These are phyloP conservation scores for Phytophthora kernoviae DNA, from an alignment of 352 stramenopile genomes.

Conservation along the genomic window DNA sequence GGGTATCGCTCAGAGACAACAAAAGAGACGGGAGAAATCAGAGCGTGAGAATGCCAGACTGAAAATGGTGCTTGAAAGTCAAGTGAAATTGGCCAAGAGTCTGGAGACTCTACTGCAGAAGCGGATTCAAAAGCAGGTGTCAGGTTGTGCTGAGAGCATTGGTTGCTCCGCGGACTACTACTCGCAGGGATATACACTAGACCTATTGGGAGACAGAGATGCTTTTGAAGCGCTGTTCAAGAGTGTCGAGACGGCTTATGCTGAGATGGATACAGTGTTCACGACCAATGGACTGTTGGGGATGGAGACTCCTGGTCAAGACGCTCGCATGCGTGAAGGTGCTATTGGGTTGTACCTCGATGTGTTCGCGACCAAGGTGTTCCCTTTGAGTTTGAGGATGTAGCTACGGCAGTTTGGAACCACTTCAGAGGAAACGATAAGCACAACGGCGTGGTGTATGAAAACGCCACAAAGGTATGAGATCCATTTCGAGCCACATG, in stretches of 20 bases:
- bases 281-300: constrained; percentile 31
- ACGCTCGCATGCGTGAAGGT: constrained; percentile 36
- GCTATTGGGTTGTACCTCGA: constrained; percentile 36
- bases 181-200: constrained; percentile 23
- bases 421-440: constrained; percentile 41
- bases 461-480: constrained; percentile 34
- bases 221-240: constrained; percentile 31
- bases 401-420: constrained; percentile 33
- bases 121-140: constrained; percentile 31
- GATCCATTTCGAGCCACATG: too few relatives aligned
- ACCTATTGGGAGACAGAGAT: constrained; percentile 31
- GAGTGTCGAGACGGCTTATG: constrained; percentile 32
- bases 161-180: constrained; percentile 5
- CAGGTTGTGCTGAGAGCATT: constrained; percentile 16
- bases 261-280: constrained; percentile 31
- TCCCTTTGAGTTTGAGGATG: constrained; percentile 36
- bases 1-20: constrained; percentile 46
- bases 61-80: constrained; percentile 50
- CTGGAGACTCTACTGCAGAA: constrained; percentile 56
- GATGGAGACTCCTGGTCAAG: constrained; percentile 24
- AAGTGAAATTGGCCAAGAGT: constrained; percentile 51
- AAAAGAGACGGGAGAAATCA: constrained; percentile 39
- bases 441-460: constrained; percentile 33
- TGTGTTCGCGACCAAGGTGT: constrained; percentile 37
- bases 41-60: constrained; percentile 58